These are phyloP conservation scores for Sequoiadendron giganteum DNA, from an alignment of 75 land plant genomes.

Conservation along the genomic window DNA sequence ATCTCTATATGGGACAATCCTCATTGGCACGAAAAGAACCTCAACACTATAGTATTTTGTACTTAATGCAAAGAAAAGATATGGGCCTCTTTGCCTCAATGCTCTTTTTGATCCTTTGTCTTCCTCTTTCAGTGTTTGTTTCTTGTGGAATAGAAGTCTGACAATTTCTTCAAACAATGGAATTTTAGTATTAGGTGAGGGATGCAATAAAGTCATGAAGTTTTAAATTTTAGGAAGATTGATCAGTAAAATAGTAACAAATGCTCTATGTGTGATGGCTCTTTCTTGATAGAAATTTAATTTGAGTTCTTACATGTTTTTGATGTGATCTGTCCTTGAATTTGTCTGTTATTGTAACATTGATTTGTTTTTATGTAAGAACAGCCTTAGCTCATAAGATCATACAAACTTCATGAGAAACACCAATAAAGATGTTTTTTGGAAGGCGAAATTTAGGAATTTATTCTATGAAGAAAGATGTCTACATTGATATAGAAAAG, in stretches of 20 bases:
- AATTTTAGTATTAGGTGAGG: not conserved
- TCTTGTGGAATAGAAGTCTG: not conserved
- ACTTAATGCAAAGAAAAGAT: too few species aligned
- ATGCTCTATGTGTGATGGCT: not conserved
- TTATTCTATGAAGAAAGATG: not conserved
- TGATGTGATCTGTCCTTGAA: not conserved
- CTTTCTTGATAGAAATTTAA: not conserved
- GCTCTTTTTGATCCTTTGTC: too few species aligned
- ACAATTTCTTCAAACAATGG: not conserved
- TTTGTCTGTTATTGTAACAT: not conserved
- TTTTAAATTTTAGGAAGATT: not conserved
- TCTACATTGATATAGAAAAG: not conserved
- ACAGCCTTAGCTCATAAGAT: too few species aligned
- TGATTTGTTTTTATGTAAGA: too few species aligned
- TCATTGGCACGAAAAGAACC: too few species aligned
- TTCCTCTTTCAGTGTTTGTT: too few species aligned
- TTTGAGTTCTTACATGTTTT: not conserved
- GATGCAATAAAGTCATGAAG: not conserved
- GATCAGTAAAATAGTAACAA: not conserved
- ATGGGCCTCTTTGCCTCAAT: too few species aligned
- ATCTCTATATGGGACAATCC: too few species aligned
- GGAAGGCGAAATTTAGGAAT: not conserved
- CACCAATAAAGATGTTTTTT: not conserved
- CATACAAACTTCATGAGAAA: too few species aligned
- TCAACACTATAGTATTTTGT: too few species aligned